Conservation (phyloP, 495 filamentous ascomycete species). For the Penicillium turbatum region DNA sequence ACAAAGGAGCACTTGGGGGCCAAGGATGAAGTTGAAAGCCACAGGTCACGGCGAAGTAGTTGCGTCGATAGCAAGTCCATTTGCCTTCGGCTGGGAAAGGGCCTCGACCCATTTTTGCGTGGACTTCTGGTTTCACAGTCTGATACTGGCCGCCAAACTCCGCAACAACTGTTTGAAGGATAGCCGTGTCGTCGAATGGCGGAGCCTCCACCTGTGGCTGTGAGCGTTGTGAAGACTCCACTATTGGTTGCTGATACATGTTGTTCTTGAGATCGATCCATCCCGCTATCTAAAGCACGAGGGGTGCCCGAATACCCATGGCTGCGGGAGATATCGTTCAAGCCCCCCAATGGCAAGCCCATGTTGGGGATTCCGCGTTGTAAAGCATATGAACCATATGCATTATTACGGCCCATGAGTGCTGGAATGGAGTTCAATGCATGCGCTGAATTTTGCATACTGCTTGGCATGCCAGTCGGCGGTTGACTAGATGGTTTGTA, state of each 20-base stretch:
- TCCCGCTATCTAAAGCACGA: slow-evolving; percentile 29
- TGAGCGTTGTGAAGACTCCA: slow-evolving; percentile 34
- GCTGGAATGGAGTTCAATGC: slow-evolving; percentile 24
- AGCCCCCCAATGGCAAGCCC: slow-evolving; percentile 30
- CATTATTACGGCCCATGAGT: slow-evolving; percentile 35
- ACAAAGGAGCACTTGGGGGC: slow-evolving; percentile 47
- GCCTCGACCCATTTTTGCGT: slow-evolving; percentile 85
- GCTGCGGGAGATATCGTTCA: slow-evolving; percentile 34
- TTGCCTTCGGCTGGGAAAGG: slow-evolving; percentile 83
- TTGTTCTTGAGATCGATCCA: slow-evolving; percentile 34
- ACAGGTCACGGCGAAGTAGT: slow-evolving; percentile 90
- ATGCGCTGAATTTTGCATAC: slow-evolving; percentile 30
- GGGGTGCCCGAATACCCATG: slow-evolving; percentile 35
- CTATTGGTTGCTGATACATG: slow-evolving; percentile 29
- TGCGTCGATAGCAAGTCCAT: slow-evolving; percentile 95
- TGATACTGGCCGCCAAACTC: slow-evolving; percentile 39
- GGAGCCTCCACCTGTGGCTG: slow-evolving; percentile 39
- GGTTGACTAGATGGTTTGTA: slow-evolving; percentile 31
- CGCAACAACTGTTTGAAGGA: slow-evolving; percentile 55
- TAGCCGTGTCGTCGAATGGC: slow-evolving; percentile 55
- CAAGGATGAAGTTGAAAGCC: slow-evolving; percentile 62
- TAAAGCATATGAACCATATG: slow-evolving; percentile 35
- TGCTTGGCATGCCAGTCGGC: slow-evolving; percentile 32
- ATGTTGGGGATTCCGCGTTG: slow-evolving; percentile 23
- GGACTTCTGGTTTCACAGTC: slow-evolving; percentile 68